Evolutionary conservation across 257 asterid species (phyloP).

Genomic region (Forsythia viridissima): DNA sequence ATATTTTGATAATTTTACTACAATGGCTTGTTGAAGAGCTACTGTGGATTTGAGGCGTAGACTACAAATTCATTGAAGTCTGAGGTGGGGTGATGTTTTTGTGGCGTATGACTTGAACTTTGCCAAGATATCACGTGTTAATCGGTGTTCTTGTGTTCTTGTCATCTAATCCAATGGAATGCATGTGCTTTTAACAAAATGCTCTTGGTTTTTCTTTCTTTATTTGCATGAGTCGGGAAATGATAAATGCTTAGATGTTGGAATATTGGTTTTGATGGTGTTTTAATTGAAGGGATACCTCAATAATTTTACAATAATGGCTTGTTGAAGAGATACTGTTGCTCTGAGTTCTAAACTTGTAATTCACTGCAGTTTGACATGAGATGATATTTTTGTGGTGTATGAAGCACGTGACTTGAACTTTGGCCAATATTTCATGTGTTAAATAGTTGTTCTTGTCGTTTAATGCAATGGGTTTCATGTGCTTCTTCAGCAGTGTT

Average conservation of each 20-base stretch:
- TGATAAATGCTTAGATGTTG: neutral
- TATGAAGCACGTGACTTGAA: neutral
- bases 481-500: no score
- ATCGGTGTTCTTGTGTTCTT: neutral
- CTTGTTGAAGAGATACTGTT: neutral
- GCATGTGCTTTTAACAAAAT: constrained; percentile 9
- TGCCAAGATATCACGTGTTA: neutral
- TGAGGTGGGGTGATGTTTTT: no score
- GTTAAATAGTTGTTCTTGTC: no score
- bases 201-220: constrained; percentile 6
- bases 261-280: neutral
- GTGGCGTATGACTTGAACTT: neutral
- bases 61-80: no score
- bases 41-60: neutral
- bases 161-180: neutral
- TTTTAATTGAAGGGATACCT: neutral
- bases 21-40: neutral
- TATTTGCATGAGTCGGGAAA: neutral
- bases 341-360: neutral
- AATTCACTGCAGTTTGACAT: neutral
- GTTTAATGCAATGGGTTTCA: no score
- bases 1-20: neutral
- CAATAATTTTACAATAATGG: neutral
- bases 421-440: neutral
- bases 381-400: neutral